Conservation (phyloP, 169 alveolate genomes). For the Perkinsus olseni region DNA sequence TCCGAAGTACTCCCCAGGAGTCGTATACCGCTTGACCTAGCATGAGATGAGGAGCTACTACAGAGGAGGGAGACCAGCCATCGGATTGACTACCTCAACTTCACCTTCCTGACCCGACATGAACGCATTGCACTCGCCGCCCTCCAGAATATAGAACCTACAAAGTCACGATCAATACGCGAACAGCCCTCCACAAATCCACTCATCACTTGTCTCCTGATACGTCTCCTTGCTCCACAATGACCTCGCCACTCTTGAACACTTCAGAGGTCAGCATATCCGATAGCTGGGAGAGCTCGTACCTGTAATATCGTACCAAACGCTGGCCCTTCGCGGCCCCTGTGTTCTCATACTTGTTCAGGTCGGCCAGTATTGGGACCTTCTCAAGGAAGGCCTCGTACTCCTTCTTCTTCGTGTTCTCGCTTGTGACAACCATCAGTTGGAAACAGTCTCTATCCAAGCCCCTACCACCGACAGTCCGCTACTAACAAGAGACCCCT, state of each 20-base stretch:
- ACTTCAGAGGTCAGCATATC: background rate
- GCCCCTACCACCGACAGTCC: background rate
- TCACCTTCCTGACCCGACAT: background rate
- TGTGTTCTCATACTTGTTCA: background rate
- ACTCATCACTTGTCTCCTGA: background rate
- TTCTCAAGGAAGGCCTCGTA: background rate
- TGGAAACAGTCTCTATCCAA: conserved; percentile 3
- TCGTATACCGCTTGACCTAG: background rate
- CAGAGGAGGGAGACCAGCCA: background rate
- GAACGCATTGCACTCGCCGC: conserved; percentile 3
- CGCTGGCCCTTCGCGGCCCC: background rate
- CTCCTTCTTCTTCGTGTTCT: background rate
- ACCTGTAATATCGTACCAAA: background rate
- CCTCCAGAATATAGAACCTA: conserved; percentile 1
- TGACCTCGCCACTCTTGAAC: background rate
- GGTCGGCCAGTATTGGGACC: background rate
- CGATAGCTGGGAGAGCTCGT: background rate
- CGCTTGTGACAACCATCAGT: background rate
- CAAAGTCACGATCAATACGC: background rate
- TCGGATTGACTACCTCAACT: background rate
- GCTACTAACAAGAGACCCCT: background rate
- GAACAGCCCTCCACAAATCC: background rate
- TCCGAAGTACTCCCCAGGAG: conserved; percentile 8
- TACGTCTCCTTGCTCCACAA: background rate
- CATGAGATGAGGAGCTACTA: background rate